phyloP scores from a whole-genome alignment of 768 basidiomycete genomes.

The Hydnomerulius pinastri region DNA sequence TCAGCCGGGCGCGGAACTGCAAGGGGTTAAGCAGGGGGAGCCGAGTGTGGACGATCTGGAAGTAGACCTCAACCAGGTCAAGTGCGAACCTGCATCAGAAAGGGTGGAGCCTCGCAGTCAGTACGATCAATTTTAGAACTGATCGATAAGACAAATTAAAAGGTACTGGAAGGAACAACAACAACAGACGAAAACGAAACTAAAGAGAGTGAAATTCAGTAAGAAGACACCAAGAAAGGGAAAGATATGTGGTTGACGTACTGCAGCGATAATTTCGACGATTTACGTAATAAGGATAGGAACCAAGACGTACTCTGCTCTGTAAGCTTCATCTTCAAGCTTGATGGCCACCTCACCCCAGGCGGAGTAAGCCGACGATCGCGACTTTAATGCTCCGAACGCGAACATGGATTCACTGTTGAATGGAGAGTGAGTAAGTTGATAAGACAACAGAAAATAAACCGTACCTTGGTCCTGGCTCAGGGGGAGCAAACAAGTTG shows the following conservation, averaged over 20 bases:
- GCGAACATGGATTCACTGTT: slow-evolving; percentile 41
- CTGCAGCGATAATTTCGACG: slow-evolving; percentile 15
- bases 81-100: slow-evolving; percentile 69
- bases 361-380: slow-evolving; percentile 54
- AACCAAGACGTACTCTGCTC: slow-evolving; percentile 74
- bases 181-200: slow-evolving; percentile 11
- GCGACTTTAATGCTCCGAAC: slow-evolving; percentile 32
- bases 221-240: slow-evolving; percentile 24
- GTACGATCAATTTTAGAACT: slow-evolving; percentile 8
- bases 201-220: slow-evolving; percentile 14
- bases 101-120: slow-evolving; percentile 13
- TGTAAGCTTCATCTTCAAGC: slow-evolving; percentile 71
- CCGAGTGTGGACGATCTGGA: slow-evolving; percentile 89
- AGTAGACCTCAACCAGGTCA: slow-evolving; percentile 93
- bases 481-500: slow-evolving; percentile 77
- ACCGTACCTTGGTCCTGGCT: slow-evolving; percentile 45
- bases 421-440: slow-evolving; percentile 17
- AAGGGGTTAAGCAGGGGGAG: slow-evolving; percentile 84
- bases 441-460: slow-evolving; percentile 15
- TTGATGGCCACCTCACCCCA: slow-evolving; percentile 79
- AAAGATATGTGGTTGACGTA: slow-evolving; percentile 23
- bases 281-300: slow-evolving; percentile 34
- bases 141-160: slow-evolving; percentile 32
- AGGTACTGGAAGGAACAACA: slow-evolving; percentile 12
- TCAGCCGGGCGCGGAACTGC: slow-evolving; percentile 75